phyloP scores from a whole-genome alignment of 2,329 filamentous ascomycete species.

The Claviceps cyperi region DNA sequence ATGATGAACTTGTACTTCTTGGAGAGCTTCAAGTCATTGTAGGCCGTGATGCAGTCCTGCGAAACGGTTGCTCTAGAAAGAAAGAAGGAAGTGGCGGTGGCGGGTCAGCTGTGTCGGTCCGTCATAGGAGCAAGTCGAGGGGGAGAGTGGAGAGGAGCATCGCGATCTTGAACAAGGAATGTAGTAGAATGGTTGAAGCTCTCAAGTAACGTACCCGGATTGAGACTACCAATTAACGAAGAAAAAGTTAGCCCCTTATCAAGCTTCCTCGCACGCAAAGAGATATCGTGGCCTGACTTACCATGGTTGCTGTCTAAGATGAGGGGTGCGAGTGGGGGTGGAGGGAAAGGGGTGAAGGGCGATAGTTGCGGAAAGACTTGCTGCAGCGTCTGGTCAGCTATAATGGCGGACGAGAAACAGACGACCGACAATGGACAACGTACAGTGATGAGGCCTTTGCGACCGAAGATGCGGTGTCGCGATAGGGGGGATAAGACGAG shows the following conservation, averaged over 20 bases:
- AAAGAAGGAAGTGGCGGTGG: not conserved
- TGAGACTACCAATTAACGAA: slow-evolving; percentile 36
- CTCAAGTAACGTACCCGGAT: slow-evolving; percentile 43
- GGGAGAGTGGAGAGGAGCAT: not conserved
- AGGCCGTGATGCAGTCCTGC: slow-evolving; percentile 55
- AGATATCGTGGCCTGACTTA: slow-evolving; percentile 13
- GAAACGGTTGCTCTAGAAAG: slow-evolving; percentile 51
- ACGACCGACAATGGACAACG: not conserved
- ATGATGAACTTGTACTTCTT: slow-evolving; percentile 78
- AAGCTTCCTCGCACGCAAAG: not conserved
- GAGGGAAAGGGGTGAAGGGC: slow-evolving; percentile 13
- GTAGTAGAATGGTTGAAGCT: not conserved
- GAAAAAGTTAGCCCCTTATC: slow-evolving; percentile 1
- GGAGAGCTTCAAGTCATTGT: slow-evolving; percentile 71
- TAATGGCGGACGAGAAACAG: not conserved
- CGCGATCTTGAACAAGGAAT: not conserved
- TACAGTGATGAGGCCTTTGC: not conserved
- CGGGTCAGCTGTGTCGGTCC: slow-evolving; percentile 8
- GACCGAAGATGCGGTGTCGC: slow-evolving; percentile 2
- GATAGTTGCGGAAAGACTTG: slow-evolving; percentile 2
- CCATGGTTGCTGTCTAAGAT: slow-evolving; percentile 25
- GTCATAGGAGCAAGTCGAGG: not conserved
- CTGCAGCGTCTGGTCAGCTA: slow-evolving; percentile 1
- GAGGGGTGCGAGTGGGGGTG: slow-evolving; percentile 12
- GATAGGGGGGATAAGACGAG: not conserved